Conservation (phyloP, 768 basidiomycete genomes). For the Goffeauzyma gilvescens region DNA sequence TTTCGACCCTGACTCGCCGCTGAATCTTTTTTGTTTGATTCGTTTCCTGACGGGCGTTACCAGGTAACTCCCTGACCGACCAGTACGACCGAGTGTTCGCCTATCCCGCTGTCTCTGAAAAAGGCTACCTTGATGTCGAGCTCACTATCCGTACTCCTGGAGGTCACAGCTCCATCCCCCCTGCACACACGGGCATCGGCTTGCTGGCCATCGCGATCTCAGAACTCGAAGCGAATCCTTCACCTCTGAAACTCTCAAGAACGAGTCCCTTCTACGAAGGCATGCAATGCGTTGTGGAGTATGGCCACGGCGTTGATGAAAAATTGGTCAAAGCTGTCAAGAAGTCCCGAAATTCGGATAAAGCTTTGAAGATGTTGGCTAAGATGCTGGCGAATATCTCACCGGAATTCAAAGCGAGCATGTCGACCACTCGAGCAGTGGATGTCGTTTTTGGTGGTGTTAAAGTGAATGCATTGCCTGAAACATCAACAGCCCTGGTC, state of each 20-base stretch:
- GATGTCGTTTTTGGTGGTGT: constrained; percentile 24
- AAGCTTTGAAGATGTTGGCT: constrained; percentile 38
- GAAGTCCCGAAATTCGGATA: constrained; percentile 26
- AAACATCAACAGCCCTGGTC: constrained; percentile 21
- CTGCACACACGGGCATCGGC: constrained; percentile 29
- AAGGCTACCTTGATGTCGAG: constrained; percentile 24
- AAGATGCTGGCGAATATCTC: constrained; percentile 27
- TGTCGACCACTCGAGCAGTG: constrained; percentile 23
- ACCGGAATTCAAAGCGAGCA: constrained; percentile 11
- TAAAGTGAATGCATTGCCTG: constrained; percentile 19
- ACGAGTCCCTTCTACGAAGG: constrained; percentile 43
- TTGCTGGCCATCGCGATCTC: constrained; percentile 23
- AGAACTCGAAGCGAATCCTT: constrained; percentile 22
- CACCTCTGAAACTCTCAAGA: constrained; percentile 36
- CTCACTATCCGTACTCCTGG: constrained; percentile 21
- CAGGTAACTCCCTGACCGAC: too few species aligned
- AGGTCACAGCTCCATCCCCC: constrained; percentile 25
- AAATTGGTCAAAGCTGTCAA: constrained; percentile 7
- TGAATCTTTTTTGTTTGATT: too few species aligned
- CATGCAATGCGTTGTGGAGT: constrained; percentile 47
- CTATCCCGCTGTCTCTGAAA: constrained; percentile 22
- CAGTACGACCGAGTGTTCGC: too few species aligned
- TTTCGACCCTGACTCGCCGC: too few species aligned
- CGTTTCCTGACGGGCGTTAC: too few species aligned
- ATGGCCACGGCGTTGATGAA: constrained; percentile 33